Evolutionary conservation across 805 yeast genomes (phyloP), one percentile per base, ranked within the genome.

Genomic region (Pichia rugopelliculosa): DNA sequence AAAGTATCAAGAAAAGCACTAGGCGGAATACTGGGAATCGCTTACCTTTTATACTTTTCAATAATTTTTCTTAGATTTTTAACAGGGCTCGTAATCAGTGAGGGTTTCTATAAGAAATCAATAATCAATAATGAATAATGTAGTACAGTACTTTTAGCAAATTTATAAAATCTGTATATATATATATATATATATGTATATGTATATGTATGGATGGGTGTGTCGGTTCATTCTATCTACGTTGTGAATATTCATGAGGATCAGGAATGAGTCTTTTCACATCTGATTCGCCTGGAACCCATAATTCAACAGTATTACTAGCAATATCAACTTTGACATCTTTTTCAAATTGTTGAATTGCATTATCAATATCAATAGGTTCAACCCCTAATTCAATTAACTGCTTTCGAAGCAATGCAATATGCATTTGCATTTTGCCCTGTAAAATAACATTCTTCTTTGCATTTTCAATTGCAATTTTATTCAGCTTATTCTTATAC

Each of bases 331-430:
- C 71, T 60, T 69, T 75, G n/a, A 80, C 84, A 47, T 67, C 72
- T 42, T 70, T 69, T 52, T 81, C 85, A 56, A 78, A 83, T 51
- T 76, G 81, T 8, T 61, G 67, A 8, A 76, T 54, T 1, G 79
- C 85, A 21, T 68, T 66, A 1, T 79, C 79, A 15, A 82, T 72
- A 9, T 69, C 69, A 9, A 72, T 73, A 15, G 89, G 88, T n/a
- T 74, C 75, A 11, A 73, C 47, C 0, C 84, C 85, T 4, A 61
- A 56, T n/a, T 80, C 84, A 3, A 63, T 55, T 46, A 84, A 64
- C 57, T 84, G 88, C 55, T 79, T 71, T 44, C 86, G 67, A 30
- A 84, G 64, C 62, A 84, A 60, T 2, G 86, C 87, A 37, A 84
- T 72, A 57, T 84, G 91, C 59, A 82, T 65, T 5, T 76, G 72